phyloP scores from a whole-genome alignment of 192 early-diverging fungal genomes.

The Coemansia sp. region DNA sequence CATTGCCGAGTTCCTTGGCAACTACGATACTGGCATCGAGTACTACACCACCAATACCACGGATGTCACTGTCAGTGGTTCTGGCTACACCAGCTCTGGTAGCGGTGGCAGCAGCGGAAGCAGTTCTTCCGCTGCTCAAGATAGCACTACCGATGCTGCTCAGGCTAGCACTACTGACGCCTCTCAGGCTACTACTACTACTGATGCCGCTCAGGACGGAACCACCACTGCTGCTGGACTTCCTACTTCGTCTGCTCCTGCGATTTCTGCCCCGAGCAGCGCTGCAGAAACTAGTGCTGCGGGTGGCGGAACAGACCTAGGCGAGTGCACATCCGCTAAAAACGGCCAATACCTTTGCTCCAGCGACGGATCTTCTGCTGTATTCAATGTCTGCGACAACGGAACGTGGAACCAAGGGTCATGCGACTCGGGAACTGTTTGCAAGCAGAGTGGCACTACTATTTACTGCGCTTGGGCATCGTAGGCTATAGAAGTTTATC shows the following conservation, averaged over 20 bases:
- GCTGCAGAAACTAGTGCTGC: background rate
- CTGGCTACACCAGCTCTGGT: background rate
- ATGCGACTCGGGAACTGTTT: background rate
- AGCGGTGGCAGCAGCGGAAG: background rate
- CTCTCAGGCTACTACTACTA: background rate
- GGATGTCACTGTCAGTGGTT: background rate
- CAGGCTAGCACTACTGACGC: background rate
- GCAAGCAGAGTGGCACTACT: background rate
- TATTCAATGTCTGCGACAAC: background rate
- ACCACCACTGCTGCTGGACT: background rate
- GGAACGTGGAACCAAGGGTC: background rate
- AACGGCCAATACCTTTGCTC: background rate
- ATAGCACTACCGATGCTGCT: background rate
- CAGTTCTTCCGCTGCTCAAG: background rate
- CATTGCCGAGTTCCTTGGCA: conserved; percentile 51
- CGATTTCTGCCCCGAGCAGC: background rate
- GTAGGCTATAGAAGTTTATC: no score
- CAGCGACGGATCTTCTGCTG: background rate
- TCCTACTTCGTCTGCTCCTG: background rate
- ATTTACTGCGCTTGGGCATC: background rate
- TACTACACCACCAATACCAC: conserved; percentile 13
- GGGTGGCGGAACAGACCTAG: background rate
- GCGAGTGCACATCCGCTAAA: background rate
- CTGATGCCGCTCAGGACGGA: no score
- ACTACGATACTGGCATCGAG: conserved; percentile 29